These are phyloP conservation scores for Cytospora mali DNA, from an alignment of 2,329 filamentous ascomycete species.

Conservation along the genomic window DNA sequence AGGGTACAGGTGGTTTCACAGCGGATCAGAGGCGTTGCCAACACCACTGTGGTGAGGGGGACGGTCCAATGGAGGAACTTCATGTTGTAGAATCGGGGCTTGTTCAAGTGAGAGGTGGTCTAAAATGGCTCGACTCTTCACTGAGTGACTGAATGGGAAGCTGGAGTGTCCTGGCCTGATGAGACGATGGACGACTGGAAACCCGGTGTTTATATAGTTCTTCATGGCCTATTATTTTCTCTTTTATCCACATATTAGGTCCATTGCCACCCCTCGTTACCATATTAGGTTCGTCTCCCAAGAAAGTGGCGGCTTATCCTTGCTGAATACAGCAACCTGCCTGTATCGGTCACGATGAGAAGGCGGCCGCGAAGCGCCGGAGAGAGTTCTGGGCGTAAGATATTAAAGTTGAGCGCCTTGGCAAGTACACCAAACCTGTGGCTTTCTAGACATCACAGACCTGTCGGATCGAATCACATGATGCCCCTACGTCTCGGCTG, in stretches of 20 bases:
- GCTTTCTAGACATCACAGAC: not conserved
- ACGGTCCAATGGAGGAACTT: not conserved
- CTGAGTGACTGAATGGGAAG: not conserved
- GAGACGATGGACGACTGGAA: not conserved
- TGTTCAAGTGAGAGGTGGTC: not conserved
- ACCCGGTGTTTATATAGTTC: not conserved
- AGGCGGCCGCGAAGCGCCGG: slow-evolving; percentile 1
- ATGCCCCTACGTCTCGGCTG: not conserved
- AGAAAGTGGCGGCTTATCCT: slow-evolving; percentile 10
- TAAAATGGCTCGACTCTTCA: not conserved
- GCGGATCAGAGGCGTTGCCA: not conserved
- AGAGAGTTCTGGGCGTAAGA: not conserved
- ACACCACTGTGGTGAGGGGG: not conserved
- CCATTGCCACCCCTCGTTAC: not conserved
- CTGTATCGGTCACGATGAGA: not conserved
- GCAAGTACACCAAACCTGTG: not conserved
- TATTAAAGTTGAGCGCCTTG: not conserved
- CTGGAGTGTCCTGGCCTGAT: not conserved
- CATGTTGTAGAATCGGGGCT: not conserved
- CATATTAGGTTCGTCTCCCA: not conserved
- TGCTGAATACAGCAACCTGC: slow-evolving; percentile 5
- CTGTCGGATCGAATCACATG: slow-evolving; percentile 7
- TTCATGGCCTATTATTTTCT: not conserved
- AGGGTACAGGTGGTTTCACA: not conserved
- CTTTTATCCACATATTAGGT: not conserved